A percentile compares a stretch with the other conserved stretches of the same genome.
Evolutionary conservation across 768 basidiomycete species (phyloP).

Genomic region (Pisolithus orientalis): DNA sequence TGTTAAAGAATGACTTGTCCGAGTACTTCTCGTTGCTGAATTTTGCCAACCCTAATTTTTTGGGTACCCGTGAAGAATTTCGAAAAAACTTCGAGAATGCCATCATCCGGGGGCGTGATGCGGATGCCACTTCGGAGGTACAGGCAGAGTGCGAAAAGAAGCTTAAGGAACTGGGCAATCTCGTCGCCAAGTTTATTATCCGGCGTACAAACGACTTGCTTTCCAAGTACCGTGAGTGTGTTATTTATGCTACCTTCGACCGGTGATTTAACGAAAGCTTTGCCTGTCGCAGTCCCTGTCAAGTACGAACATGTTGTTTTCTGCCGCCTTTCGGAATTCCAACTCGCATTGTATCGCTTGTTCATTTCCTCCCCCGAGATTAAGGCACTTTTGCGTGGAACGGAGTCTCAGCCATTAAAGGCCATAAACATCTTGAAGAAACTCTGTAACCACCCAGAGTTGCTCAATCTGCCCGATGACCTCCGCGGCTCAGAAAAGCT

Average conservation of each 20-base stretch:
- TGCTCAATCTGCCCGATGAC: slow-evolving; percentile 80
- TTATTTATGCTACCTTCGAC: neutral
- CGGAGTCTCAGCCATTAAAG: slow-evolving; percentile 89
- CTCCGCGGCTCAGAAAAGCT: slow-evolving; percentile 75
- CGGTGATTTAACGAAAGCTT: slow-evolving; percentile 6
- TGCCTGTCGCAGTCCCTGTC: slow-evolving; percentile 68
- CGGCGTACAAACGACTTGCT: slow-evolving; percentile 89
- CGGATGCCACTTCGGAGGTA: slow-evolving; percentile 71
- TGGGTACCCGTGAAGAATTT: slow-evolving; percentile 86
- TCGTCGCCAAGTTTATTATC: slow-evolving; percentile 93
- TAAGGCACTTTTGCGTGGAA: slow-evolving; percentile 79
- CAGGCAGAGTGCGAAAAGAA: slow-evolving; percentile 85
- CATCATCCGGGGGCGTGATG: slow-evolving; percentile 87
- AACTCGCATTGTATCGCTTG: slow-evolving; percentile 76
- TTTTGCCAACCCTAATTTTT: slow-evolving; percentile 88
- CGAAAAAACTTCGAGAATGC: slow-evolving; percentile 91
- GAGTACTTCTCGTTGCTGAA: slow-evolving; percentile 93
- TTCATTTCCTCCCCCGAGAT: slow-evolving; percentile 94
- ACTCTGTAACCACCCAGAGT: slow-evolving; percentile 90
- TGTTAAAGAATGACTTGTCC: slow-evolving; percentile 75
- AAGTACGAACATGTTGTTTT: slow-evolving; percentile 99
- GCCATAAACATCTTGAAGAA: slow-evolving; percentile 95
- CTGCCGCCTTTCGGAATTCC: slow-evolving; percentile 79
- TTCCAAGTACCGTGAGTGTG: slow-evolving; percentile 82
- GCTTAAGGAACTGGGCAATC: slow-evolving; percentile 80